Evolutionary conservation across 768 basidiomycete species (phyloP), one percentile per base, ranked within the genome.

Genomic region (Termitomyces titanicus): DNA sequence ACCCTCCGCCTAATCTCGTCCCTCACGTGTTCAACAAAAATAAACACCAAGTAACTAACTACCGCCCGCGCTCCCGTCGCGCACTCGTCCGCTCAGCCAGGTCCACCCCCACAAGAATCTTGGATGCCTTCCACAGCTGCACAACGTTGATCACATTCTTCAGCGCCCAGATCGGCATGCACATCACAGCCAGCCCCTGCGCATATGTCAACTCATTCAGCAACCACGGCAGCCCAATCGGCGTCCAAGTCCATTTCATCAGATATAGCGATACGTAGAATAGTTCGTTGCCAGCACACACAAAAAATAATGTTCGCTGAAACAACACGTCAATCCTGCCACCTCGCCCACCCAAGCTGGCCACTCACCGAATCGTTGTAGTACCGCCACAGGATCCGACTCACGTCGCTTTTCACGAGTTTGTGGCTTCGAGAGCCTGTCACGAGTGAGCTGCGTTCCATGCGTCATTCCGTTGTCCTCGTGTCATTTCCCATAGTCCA

Each of bases 81-180:
- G 81, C 87, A 53, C 80, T 79, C 37, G 85, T 85, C 61, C 94
- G 76, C 71, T 95, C 93, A 42, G 90, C 91, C 45, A 97, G 74
- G 66, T 97, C 94, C 11, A 97, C 90, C 0, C 94, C 94, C 13
- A 97, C 94, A 15, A 97, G 79, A 53, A 94, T 92, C 72, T 94
- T 94, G 34, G 90, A 89, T 25, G 97, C 96, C 70, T 99, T 99
- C 95, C 95, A 98, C 55, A 98, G 83, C 70, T 99, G 97, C 7
- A 99, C 94, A 33, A 90, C 70, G 69, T 98, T 97, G 77, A 99
- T 92, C 54, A 94, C 64, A 68, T 98, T 97, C 77, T 98, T 99
- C 59, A 77, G 66, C 15, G 83, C 61, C 67, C 86, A 96, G 45
- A 97, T 72, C 0, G 85, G 88, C 61, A 77, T 77, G 35, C 82